Percentiles rank a stretch among this genome's conserved stretches.
phyloP scores from a whole-genome alignment of 176 grass and related monocot genomes.

The Phoenix roebelenii region DNA sequence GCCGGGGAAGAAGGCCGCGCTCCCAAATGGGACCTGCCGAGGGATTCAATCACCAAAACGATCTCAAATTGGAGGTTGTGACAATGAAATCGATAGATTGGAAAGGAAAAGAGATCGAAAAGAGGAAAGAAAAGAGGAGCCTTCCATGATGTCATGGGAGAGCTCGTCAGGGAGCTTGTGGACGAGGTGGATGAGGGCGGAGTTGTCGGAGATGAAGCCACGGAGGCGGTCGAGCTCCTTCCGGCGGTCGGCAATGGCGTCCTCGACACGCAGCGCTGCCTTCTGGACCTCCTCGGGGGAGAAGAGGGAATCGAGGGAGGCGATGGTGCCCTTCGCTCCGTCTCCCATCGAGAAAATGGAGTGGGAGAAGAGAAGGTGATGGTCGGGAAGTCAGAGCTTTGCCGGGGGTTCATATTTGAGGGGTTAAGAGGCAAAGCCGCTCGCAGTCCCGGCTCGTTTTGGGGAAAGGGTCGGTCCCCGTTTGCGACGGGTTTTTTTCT shows the following conservation, averaged over 20 bases:
- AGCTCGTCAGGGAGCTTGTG: slow-evolving; percentile 67
- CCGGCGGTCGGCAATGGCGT: slow-evolving; percentile 38
- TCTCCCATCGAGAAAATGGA: slow-evolving; percentile 7
- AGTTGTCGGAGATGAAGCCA: slow-evolving; percentile 61
- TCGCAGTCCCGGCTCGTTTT: no score
- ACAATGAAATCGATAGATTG: background rate
- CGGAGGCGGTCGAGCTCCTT: slow-evolving; percentile 45
- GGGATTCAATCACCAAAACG: background rate
- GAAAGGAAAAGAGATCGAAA: background rate
- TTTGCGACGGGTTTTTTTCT: no score
- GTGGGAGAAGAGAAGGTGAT: no score
- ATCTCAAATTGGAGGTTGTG: background rate
- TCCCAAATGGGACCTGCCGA: slow-evolving; percentile 82
- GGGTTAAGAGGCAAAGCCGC: no score
- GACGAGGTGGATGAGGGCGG: slow-evolving; percentile 55
- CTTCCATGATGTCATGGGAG: slow-evolving; percentile 85
- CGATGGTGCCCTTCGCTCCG: slow-evolving; percentile 49
- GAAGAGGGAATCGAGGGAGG: slow-evolving; percentile 53
- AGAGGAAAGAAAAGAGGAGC: background rate
- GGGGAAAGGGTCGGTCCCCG: no score
- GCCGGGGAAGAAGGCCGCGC: slow-evolving; percentile 65
- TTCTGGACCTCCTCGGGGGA: slow-evolving; percentile 47
- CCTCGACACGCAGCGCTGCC: slow-evolving; percentile 43
- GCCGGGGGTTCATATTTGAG: no score
- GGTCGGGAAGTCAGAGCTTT: no score